These are phyloP conservation scores for Stereocaulon alpinum DNA, from an alignment of 495 filamentous ascomycete species.

Conservation along the genomic window DNA sequence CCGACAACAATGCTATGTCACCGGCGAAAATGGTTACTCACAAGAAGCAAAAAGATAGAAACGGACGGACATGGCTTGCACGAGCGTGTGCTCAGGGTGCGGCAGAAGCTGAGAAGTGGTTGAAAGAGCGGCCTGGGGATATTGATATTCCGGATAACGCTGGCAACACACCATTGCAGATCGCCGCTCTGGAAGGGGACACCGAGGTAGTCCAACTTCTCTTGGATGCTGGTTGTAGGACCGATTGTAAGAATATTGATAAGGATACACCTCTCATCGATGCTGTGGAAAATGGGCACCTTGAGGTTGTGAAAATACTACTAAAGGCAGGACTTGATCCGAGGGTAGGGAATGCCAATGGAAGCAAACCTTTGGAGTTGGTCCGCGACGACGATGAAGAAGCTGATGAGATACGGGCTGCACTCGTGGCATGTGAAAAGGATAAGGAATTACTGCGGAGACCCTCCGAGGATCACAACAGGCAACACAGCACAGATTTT, in stretches of 20 bases:
- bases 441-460: conserved; percentile 38
- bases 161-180: conserved; percentile 86
- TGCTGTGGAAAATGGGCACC: conserved; percentile 86
- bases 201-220: conserved; percentile 63
- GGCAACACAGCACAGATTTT: conserved; percentile 34
- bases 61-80: conserved; percentile 76
- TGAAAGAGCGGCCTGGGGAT: conserved; percentile 71
- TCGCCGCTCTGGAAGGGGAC: conserved; percentile 74
- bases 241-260: conserved; percentile 70
- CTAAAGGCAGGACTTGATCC: conserved; percentile 83
- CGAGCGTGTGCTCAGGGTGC: conserved; percentile 71
- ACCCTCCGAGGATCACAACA: conserved; percentile 54
- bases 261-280: conserved; percentile 91
- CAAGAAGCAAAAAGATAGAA: conserved; percentile 76
- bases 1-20: conserved; percentile 47
- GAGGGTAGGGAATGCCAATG: conserved; percentile 72
- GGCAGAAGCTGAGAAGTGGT: conserved; percentile 56
- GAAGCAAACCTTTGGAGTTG: conserved; percentile 77
- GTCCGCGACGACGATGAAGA: conserved; percentile 61
- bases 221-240: conserved; percentile 68
- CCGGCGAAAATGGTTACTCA: conserved; percentile 56
- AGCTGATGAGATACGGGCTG: conserved; percentile 44
- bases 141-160: conserved; percentile 86
- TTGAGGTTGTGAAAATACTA: conserved; percentile 79
- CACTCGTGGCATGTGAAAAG: conserved; percentile 37